Percentiles rank a stretch among this genome's conserved stretches.
Evolutionary conservation across 306 rosid genomes (phyloP).

Genomic region (Castanea sativa): DNA sequence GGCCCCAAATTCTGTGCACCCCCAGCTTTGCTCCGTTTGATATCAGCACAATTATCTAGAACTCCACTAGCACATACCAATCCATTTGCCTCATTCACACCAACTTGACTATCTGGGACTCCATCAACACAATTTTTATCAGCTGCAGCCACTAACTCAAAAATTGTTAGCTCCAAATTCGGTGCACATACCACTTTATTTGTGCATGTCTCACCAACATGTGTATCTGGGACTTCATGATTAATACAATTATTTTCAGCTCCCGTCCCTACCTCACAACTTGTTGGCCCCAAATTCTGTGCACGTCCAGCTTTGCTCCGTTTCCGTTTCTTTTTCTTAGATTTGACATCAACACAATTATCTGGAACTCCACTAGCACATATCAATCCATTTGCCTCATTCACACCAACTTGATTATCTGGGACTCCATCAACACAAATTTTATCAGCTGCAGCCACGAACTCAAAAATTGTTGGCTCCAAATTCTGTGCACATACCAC

Average conservation of each 20-base stretch:
- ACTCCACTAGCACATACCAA: not conserved
- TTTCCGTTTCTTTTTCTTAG: not conserved
- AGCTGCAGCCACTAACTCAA: not conserved
- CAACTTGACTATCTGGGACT: not conserved
- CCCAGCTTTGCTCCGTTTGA: no score
- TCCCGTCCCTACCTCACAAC: not conserved
- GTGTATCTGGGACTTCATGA: not conserved
- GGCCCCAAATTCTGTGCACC: not conserved
- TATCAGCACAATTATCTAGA: not conserved
- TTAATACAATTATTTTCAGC: not conserved
- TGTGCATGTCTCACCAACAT: not conserved
- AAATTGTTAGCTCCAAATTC: not conserved
- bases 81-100: not conserved
- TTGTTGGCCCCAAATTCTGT: not conserved
- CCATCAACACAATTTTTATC: not conserved
- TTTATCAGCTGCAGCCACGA: not conserved
- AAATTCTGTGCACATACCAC: not conserved
- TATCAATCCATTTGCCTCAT: no score
- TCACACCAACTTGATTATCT: not conserved
- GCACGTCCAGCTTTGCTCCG: not conserved
- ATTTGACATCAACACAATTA: not conserved
- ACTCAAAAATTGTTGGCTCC: not conserved
- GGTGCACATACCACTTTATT: not conserved
- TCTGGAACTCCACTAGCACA: not conserved
- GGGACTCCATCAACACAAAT: not conserved